Percentiles rank a stretch among this genome's conserved stretches.
phyloP scores from a whole-genome alignment of 495 filamentous ascomycete genomes.

The Aspergillus carlsbadensis region DNA sequence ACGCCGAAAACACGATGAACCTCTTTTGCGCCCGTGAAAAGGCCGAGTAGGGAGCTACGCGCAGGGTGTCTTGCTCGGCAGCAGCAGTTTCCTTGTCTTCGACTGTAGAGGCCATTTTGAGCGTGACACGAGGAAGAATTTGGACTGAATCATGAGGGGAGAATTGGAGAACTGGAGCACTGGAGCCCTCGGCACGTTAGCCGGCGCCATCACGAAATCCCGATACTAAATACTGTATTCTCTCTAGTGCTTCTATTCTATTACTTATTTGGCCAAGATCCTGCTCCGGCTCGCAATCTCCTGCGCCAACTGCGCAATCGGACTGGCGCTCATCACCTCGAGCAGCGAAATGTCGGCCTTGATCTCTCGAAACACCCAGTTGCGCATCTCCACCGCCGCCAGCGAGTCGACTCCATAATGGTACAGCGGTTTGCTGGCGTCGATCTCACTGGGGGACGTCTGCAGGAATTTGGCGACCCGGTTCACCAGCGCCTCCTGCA shows the following conservation, averaged over 20 bases:
- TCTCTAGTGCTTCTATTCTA: too few species aligned
- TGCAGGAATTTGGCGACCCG: background rate
- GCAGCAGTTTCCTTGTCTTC: background rate
- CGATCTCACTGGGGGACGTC: background rate
- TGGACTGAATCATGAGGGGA: background rate
- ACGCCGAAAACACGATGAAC: constrained; percentile 26
- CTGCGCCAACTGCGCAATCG: background rate
- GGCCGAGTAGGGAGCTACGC: constrained; percentile 1
- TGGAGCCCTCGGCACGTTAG: background rate
- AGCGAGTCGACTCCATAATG: background rate
- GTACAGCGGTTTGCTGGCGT: background rate
- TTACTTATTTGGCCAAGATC: background rate
- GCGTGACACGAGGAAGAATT: too few species aligned
- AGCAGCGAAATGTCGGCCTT: background rate
- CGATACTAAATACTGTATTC: too few species aligned
- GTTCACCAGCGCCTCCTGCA: background rate
- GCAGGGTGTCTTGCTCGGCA: background rate
- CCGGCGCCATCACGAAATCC: too few species aligned
- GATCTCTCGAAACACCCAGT: background rate
- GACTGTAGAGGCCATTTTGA: too few species aligned
- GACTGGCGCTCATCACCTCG: background rate
- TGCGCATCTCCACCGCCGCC: constrained; percentile 1
- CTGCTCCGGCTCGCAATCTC: background rate
- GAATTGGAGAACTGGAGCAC: background rate
- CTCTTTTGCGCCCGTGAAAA: constrained; percentile 11